These are phyloP conservation scores for Xanthoconium separans DNA, from an alignment of 1,284 basidiomycete species.

Conservation along the genomic window DNA sequence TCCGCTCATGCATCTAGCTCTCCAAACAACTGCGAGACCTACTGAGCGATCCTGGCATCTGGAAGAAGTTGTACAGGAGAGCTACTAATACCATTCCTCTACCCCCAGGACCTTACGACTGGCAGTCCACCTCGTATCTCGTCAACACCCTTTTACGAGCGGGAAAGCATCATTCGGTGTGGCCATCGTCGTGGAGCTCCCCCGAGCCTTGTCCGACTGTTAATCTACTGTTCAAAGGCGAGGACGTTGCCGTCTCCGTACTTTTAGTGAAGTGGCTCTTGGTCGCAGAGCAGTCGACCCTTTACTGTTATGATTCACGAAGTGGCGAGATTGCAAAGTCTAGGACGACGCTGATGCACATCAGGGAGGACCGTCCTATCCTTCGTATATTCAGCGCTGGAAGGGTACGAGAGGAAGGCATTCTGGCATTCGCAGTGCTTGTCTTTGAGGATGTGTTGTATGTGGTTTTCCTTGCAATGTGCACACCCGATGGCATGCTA, in stretches of 20 bases:
- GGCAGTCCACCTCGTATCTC: constrained; percentile 10
- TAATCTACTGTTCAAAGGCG: background rate
- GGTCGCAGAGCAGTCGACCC: constrained; percentile 3
- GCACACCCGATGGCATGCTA: background rate
- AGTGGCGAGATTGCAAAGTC: background rate
- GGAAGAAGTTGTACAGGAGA: constrained; percentile 1
- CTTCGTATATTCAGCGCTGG: background rate
- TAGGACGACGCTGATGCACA: background rate
- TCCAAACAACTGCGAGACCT: background rate
- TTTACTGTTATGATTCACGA: constrained; percentile 11
- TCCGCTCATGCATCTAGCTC: background rate
- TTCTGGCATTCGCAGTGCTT: constrained; percentile 7
- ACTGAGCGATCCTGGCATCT: constrained; percentile 3
- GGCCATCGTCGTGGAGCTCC: constrained; percentile 1
- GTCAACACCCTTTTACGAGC: constrained; percentile 2
- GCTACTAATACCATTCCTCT: background rate
- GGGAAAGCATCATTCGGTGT: constrained; percentile 4
- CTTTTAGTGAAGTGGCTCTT: constrained; percentile 6
- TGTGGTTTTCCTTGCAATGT: background rate
- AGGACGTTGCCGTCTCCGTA: background rate
- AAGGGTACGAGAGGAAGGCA: background rate
- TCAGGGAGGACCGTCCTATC: background rate
- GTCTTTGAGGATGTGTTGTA: constrained; percentile 5
- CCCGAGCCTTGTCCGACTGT: background rate
- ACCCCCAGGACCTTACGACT: constrained; percentile 5